Evolutionary conservation across 345 rosid genomes (phyloP).

Genomic region (Orychophragmus violaceus): DNA sequence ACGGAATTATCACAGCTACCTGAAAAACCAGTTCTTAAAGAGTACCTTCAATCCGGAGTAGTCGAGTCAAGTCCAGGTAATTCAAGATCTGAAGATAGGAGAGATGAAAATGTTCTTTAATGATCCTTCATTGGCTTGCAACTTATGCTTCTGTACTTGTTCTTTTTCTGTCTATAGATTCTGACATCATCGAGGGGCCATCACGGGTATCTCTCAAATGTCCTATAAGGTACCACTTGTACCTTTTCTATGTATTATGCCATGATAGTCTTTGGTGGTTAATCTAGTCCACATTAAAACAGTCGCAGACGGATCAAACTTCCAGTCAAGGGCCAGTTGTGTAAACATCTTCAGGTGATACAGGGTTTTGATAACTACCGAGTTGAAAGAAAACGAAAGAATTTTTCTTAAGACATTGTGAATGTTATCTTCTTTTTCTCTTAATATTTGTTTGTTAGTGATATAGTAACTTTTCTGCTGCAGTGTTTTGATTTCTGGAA

Average conservation of each 20-base stretch:
- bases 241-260: conserved; percentile 1
- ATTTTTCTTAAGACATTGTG: neutral
- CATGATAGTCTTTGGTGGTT: conserved; percentile 1
- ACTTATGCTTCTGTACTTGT: neutral
- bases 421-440: neutral
- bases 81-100: neutral
- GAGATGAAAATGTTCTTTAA: neutral
- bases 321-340: conserved; percentile 82
- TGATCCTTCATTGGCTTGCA: conserved; percentile 2
- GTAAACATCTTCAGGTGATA: conserved; percentile 92
- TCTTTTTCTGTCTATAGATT: conserved; percentile 36
- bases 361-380: neutral
- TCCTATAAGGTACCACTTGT: conserved; percentile 64
- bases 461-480: conserved; percentile 20
- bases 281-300: conserved; percentile 21
- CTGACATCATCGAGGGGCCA: conserved; percentile 86
- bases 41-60: conserved; percentile 47
- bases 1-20: conserved; percentile 39
- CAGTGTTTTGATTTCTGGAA: conserved; percentile 88
- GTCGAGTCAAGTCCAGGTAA: conserved; percentile 60
- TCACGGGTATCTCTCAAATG: conserved; percentile 85
- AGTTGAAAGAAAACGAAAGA: neutral
- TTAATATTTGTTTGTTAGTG: conserved; percentile 1
- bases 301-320: conserved; percentile 62
- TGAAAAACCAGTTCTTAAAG: conserved; percentile 42